A percentile compares a stretch with the other conserved stretches of the same genome.
Conservation (phyloP, 768 basidiomycete species). For the Leccinellum rugosiceps region DNA sequence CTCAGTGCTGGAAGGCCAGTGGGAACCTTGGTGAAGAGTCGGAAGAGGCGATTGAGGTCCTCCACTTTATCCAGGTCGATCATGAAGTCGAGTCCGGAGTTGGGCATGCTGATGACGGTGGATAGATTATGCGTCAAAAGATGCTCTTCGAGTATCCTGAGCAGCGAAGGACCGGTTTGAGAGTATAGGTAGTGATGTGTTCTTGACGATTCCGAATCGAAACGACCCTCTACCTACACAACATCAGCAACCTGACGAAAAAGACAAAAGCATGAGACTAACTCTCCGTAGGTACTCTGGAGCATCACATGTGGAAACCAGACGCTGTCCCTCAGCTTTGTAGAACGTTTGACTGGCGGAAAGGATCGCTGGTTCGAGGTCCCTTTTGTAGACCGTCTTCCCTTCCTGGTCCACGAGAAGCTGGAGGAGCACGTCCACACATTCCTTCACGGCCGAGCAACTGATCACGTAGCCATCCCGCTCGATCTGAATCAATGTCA, state of each 20-base stretch:
- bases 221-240: conserved; percentile 70
- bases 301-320: conserved; percentile 75
- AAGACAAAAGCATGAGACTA: conserved; percentile 26
- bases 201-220: conserved; percentile 80
- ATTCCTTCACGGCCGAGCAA: conserved; percentile 86
- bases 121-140: conserved; percentile 76
- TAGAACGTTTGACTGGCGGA: conserved; percentile 80
- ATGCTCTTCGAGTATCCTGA: conserved; percentile 70
- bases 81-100: conserved; percentile 86
- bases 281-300: conserved; percentile 80
- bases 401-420: conserved; percentile 51
- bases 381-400: conserved; percentile 71
- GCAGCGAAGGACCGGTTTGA: conserved; percentile 64
- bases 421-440: conserved; percentile 78
- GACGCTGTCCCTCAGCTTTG: conserved; percentile 61
- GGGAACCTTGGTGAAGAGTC: conserved; percentile 66
- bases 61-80: conserved; percentile 74
- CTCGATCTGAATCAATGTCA: conserved; percentile 86
- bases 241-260: conserved; percentile 9
- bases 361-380: conserved; percentile 82
- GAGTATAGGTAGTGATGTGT: conserved; percentile 83
- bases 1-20: conserved; percentile 64
- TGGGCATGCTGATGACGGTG: conserved; percentile 72
- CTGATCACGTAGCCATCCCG: conserved; percentile 89
- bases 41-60: conserved; percentile 77